phyloP scores from a whole-genome alignment of 768 basidiomycete species.

The Trametes sanguinea region DNA sequence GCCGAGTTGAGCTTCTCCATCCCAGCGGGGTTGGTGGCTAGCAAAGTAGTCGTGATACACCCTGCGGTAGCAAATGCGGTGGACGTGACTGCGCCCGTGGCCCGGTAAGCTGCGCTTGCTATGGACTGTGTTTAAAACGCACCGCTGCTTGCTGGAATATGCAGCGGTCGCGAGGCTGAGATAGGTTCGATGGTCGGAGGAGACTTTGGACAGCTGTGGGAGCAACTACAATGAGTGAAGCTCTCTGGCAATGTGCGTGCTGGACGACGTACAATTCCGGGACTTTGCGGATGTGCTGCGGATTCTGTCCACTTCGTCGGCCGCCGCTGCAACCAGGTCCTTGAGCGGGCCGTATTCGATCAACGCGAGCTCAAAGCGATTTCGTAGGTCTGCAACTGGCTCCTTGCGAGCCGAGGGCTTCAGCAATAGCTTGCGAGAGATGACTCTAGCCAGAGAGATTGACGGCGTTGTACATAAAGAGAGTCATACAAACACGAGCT shows the following conservation, averaged over 20 bases:
- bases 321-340: no score
- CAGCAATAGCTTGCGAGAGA: slow-evolving; percentile 16
- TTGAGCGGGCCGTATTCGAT: no score
- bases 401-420: background rate
- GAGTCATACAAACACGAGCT: no score
- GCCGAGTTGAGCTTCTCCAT: no score
- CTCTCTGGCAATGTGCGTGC: background rate
- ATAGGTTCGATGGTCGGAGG: slow-evolving; percentile 20
- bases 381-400: slow-evolving; percentile 18
- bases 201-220: slow-evolving; percentile 14
- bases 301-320: slow-evolving; percentile 20
- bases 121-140: background rate
- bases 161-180: slow-evolving; percentile 14
- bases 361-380: background rate
- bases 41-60: no score
- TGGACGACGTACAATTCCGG: slow-evolving; percentile 11
- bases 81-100: no score
- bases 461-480: no score
- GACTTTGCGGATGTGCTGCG: slow-evolving; percentile 18
- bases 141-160: slow-evolving; percentile 10
- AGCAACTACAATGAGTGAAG: no score
- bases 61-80: no score
- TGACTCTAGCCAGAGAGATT: slow-evolving; percentile 12
- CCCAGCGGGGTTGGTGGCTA: no score
- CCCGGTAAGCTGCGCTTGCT: slow-evolving; percentile 17